Conservation (phyloP, 352 stramenopile genomes). For the Blastocystis sp. region DNA sequence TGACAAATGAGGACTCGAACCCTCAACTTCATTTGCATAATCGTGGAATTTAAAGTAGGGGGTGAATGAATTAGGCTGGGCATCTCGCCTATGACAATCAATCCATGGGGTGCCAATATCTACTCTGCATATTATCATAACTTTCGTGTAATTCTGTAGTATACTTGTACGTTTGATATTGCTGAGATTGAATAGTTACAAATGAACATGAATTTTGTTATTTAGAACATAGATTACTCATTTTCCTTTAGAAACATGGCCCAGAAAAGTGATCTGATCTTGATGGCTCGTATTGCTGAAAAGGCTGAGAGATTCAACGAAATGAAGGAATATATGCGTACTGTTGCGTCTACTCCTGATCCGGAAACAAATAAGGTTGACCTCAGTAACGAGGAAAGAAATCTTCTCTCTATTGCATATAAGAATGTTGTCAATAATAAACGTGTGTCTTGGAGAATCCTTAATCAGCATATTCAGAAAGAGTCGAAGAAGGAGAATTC, state of each 20-base stretch:
- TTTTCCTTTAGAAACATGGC: conserved; percentile 19
- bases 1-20: background rate
- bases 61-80: background rate
- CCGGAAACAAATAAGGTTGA: conserved; percentile 50
- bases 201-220: background rate
- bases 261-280: conserved; percentile 52
- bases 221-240: background rate
- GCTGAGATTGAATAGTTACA: background rate
- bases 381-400: conserved; percentile 17
- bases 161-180: background rate
- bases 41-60: background rate
- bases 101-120: background rate
- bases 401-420: conserved; percentile 72
- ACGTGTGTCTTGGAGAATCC: conserved; percentile 87
- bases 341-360: conserved; percentile 73
- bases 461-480: conserved; percentile 32
- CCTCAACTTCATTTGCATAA: background rate
- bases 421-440: conserved; percentile 97
- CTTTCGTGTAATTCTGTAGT: background rate
- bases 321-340: conserved; percentile 93
- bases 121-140: background rate
- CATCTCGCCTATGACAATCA: background rate
- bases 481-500: conserved; percentile 45
- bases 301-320: conserved; percentile 83
- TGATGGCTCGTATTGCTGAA: conserved; percentile 71